These are phyloP conservation scores for Allodekkera sacchari DNA, from an alignment of 805 yeast genomes.

Conservation along the genomic window DNA sequence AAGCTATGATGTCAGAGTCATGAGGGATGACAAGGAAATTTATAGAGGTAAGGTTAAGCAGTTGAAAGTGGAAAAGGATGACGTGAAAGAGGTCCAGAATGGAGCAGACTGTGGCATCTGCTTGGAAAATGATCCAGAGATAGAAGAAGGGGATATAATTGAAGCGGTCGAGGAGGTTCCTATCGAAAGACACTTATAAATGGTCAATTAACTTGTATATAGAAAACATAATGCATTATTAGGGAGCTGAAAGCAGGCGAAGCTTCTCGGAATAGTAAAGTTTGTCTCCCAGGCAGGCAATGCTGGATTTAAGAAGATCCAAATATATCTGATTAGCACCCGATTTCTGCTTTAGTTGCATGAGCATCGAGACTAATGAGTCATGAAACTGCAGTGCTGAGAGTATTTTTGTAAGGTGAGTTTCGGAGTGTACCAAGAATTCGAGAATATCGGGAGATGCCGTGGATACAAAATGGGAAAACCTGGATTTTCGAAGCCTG, in stretches of 20 bases:
- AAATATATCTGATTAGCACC: neutral
- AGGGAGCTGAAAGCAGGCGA: neutral
- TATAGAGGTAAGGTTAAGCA: slow-evolving; percentile 46
- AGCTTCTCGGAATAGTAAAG: neutral
- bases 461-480: no score
- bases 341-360: slow-evolving; percentile 1
- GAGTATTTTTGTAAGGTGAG: no score
- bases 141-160: slow-evolving; percentile 58
- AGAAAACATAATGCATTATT: neutral
- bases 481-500: no score
- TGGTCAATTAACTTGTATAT: slow-evolving; percentile 2
- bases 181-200: slow-evolving; percentile 43
- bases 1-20: slow-evolving; percentile 33
- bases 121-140: slow-evolving; percentile 34
- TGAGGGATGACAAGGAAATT: slow-evolving; percentile 38
- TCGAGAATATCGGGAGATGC: no score
- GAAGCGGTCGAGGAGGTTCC: slow-evolving; percentile 63
- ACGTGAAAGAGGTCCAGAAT: slow-evolving; percentile 65
- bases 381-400: slow-evolving; percentile 15
- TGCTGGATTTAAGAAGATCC: neutral
- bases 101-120: slow-evolving; percentile 89
- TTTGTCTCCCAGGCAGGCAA: neutral
- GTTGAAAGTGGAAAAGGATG: slow-evolving; percentile 76
- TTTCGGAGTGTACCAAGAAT: no score
- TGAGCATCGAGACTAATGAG: slow-evolving; percentile 14